Base-by-base conservation (phyloP, 208 protist genomes). In the Acanthamoeba triangularis region DNA sequence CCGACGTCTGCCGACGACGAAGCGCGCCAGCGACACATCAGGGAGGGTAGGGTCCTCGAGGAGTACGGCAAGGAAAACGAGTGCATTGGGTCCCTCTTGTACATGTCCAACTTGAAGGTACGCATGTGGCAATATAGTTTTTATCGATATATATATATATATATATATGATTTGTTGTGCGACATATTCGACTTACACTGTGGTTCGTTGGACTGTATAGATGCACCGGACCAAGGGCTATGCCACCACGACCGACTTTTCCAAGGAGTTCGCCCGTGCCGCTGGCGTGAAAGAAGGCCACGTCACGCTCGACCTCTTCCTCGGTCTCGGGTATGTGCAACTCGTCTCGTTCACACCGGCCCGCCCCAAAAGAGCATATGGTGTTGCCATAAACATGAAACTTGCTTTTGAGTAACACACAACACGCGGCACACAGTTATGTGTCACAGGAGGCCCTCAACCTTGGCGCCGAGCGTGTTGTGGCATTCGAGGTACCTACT, bases 231-330 rank as follows among this genome's bases (percentile, higher is more conserved):
- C 82, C 49, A 90, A 25, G 6, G 82, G 82, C 49, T 90, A 44
- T 23, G 54, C n/a, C 25, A 90, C 82, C 1, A 90, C 82, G 35
- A 56, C 47, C 25, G 82, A 90, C 82, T 90, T 90, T 23, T 67
- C 52, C 52, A 90, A 90, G 54, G 82, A 56, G 33, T 63, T 90
- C 10, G 54, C 82, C 18, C 47, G 47, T 3, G 82, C 82, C 25
- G 82, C 82, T 16, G 82, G 33, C 30, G 82, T 90, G 82, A 65
- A 56, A 30, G 30, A 35, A 28, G 52, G 54, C 49, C 82, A 90
- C 47, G 25, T 90, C 82, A 90, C 82, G 28, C 54, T 90, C 33
- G 82, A 90, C 82, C 82, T 90, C 49, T 90, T 90, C 82, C 33
- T 90, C 16, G 82, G 82, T 14, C 54, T 90, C 52, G 82, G 82